Evolutionary conservation across 805 yeast genomes (phyloP).

Genomic region (Candida montana): DNA sequence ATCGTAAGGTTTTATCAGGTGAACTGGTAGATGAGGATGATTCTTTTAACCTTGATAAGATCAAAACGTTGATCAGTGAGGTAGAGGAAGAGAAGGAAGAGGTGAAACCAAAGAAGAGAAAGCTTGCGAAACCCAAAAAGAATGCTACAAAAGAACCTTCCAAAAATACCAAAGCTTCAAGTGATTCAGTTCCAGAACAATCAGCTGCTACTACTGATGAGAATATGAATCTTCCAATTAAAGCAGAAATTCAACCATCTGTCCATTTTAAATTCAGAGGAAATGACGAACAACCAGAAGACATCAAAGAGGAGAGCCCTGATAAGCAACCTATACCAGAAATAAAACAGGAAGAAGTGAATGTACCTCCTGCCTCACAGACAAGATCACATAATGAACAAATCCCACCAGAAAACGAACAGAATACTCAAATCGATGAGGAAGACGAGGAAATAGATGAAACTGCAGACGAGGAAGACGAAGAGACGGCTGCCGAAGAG

Average conservation of each 20-base stretch:
- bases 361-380: neutral
- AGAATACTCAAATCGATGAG: neutral
- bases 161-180: no score
- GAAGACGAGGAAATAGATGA: slow-evolving; percentile 4
- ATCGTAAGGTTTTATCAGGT: slow-evolving; percentile 13
- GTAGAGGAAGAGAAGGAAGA: neutral
- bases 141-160: neutral
- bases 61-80: slow-evolving; percentile 5
- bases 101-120: slow-evolving; percentile 3
- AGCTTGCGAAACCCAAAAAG: slow-evolving; percentile 1
- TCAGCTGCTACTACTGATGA: no score
- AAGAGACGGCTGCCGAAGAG: slow-evolving; percentile 5
- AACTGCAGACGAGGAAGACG: slow-evolving; percentile 7
- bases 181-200: no score
- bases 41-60: slow-evolving; percentile 15
- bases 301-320: neutral
- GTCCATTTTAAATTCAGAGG: slow-evolving; percentile 8
- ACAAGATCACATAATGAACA: neutral
- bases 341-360: no score
- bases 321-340: no score
- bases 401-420: neutral
- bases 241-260: slow-evolving; percentile 5
- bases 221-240: no score
- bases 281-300: neutral
- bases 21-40: slow-evolving; percentile 17